Evolutionary conservation across 495 filamentous ascomycete species (phyloP), one percentile per base, ranked within the genome.

Genomic region (Coniosporium apollinis): DNA sequence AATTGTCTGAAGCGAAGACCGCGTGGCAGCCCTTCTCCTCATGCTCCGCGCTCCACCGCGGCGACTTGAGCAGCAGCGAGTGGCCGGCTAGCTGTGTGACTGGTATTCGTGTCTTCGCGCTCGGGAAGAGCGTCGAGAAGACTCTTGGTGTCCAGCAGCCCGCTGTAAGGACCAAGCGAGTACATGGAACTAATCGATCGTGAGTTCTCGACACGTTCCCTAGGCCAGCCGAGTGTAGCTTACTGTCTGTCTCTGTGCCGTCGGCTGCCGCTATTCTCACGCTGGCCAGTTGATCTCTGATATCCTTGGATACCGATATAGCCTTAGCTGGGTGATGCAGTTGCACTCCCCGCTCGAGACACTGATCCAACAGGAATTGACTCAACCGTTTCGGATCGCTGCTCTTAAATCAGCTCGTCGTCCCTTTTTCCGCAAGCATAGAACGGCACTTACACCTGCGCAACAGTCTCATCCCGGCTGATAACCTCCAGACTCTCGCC

Each of bases 91-190:
- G 56, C 15, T 69, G 64, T 13, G 59, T 49, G 19, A 86, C 61
- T 3, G 70, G 66, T 3, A 83, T 36, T 19, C 54, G 49, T 11
- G 61, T 34, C 10, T 45, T 44, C 0, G 72, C 63, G 1, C 54
- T 42, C 0, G 71, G 73, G 47, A 89, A 86, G 13, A 89, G 62
- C 2, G 55, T 59, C 10, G 48, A 35, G 47, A 82, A 76, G 8
- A 79, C 73, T 10, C 52, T 42, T 0, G 65, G 60, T 1, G 76
- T 75, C 82, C 82, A 89, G 0, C 70, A 64, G 11, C 82, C 79
- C 0, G 76, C 69, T 2, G 77, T 55, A 39, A 89, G 60, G 11
- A 84, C 50, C 15, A 89, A 26, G 33, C 57, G 64, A 32, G 52
- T 65, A 57, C 65, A 78, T 38, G 51, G 65, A 3, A 82, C 47